A percentile compares a stretch with the other conserved stretches of the same genome.
These are phyloP conservation scores for Gymnopilus junonius DNA, from an alignment of 768 basidiomycete species.

Conservation along the genomic window DNA sequence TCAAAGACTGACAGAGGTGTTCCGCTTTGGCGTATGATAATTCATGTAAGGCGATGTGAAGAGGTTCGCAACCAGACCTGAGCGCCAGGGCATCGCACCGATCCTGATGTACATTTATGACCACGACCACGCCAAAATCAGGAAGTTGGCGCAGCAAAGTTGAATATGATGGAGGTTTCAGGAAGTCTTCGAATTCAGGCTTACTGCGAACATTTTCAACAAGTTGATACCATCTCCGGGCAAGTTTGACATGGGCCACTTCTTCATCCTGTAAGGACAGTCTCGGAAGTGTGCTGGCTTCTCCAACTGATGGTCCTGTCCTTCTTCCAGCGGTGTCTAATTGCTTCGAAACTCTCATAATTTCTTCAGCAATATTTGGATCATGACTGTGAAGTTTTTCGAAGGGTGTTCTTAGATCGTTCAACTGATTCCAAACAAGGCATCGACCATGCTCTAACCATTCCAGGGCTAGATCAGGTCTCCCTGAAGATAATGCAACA, in stretches of 20 bases:
- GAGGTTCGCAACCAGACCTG: background rate
- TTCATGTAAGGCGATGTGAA: background rate
- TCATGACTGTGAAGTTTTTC: slow-evolving; percentile 6
- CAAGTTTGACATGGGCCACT: background rate
- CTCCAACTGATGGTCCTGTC: background rate
- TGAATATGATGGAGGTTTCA: background rate
- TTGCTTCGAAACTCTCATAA: background rate
- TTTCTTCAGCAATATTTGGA: background rate
- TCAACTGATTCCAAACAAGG: slow-evolving; percentile 25
- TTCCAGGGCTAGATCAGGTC: slow-evolving; percentile 16
- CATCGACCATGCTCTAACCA: slow-evolving; percentile 31
- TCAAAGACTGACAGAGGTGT: background rate
- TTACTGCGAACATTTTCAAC: background rate
- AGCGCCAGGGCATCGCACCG: background rate
- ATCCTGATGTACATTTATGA: background rate
- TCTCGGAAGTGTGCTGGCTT: background rate
- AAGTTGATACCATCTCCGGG: background rate
- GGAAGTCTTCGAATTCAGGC: background rate
- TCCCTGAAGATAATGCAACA: background rate
- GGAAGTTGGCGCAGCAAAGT: background rate
- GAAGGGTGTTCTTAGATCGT: slow-evolving; percentile 26
- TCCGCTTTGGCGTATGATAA: background rate
- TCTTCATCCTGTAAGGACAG: background rate
- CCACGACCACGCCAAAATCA: background rate
- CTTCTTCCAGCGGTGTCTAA: background rate